phyloP scores from a whole-genome alignment of 305 asterid genomes.

The Andrographis paniculata region DNA sequence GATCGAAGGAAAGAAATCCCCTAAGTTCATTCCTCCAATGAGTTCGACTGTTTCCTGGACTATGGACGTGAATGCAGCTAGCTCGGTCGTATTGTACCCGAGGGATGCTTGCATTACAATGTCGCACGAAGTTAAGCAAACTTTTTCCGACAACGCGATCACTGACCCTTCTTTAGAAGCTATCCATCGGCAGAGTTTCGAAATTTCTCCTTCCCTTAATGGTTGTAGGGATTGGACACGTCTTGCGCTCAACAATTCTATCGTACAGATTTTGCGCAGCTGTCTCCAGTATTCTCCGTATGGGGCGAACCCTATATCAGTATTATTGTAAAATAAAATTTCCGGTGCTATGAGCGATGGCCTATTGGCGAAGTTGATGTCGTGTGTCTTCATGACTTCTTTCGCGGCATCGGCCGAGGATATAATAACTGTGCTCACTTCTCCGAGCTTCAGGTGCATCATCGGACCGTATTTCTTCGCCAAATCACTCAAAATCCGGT shows the following conservation, averaged over 20 bases:
- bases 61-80: background rate
- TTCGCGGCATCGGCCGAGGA: conserved; percentile 14
- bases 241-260: background rate
- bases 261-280: conserved; percentile 2
- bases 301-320: conserved; percentile 6
- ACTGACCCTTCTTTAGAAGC: background rate
- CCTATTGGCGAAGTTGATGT: conserved; percentile 9
- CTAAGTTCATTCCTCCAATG: background rate
- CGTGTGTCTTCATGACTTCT: conserved; percentile 14
- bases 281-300: conserved; percentile 19
- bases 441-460: conserved; percentile 9
- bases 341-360: background rate
- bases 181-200: background rate
- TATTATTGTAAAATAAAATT: background rate
- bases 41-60: background rate
- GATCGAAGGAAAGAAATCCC: background rate
- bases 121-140: background rate
- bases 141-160: background rate
- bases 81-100: background rate
- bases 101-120: background rate
- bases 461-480: conserved; percentile 1
- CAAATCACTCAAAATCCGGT: background rate
- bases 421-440: conserved; percentile 14
- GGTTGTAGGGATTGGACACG: background rate
- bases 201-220: background rate